phyloP scores from a whole-genome alignment of 2,329 filamentous ascomycete species.

The Thelonectria olida region DNA sequence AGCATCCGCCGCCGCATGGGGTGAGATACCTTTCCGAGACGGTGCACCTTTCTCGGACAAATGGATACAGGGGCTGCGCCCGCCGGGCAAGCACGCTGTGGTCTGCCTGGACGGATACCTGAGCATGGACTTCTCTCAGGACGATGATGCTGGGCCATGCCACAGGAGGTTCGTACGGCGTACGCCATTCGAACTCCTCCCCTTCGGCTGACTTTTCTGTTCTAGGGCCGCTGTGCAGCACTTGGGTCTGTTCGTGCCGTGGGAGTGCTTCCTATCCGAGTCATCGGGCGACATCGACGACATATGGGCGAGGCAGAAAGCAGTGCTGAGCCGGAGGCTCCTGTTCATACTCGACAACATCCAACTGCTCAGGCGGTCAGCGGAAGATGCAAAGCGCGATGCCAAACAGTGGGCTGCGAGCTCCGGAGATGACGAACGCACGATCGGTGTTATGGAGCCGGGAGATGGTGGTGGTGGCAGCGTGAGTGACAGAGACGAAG shows the following conservation, averaged over 20 bases:
- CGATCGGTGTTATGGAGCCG: too few species aligned
- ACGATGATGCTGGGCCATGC: too few species aligned
- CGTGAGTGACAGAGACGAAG: too few species aligned
- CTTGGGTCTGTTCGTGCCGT: not conserved
- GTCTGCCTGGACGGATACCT: too few species aligned
- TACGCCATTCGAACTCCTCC: too few species aligned
- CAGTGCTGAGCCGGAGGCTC: not conserved
- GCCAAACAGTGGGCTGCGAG: too few species aligned
- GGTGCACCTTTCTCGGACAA: not conserved
- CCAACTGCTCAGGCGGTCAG: conserved; percentile 3
- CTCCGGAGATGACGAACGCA: not conserved
- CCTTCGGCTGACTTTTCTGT: too few species aligned
- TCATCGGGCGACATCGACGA: not conserved
- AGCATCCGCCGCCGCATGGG: not conserved
- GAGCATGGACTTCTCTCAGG: too few species aligned
- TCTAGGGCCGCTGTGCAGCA: not conserved
- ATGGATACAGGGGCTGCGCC: not conserved
- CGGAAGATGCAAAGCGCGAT: conserved; percentile 10
- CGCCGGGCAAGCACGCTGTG: not conserved
- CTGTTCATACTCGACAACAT: not conserved
- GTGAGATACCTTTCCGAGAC: not conserved
- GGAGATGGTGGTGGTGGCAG: too few species aligned
- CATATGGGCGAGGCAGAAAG: not conserved
- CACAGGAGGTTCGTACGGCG: not conserved
- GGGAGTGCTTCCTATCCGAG: not conserved